Evolutionary conservation across 352 stramenopile genomes (phyloP).

Genomic region (Pythium phragmitis): DNA sequence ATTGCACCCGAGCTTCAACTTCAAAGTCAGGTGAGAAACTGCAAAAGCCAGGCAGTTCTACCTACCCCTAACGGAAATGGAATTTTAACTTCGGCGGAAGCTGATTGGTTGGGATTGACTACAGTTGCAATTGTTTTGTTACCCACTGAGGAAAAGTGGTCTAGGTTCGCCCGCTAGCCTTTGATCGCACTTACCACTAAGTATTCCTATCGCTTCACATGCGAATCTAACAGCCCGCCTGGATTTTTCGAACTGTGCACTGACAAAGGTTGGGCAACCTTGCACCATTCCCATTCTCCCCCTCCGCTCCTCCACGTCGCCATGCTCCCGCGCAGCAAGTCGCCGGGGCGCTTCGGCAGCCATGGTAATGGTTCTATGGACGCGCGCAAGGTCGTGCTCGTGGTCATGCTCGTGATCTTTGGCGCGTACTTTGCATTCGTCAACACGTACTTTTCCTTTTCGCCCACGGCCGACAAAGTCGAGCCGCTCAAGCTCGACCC

Average conservation of each 20-base stretch:
- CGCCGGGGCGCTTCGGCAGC: slow-evolving; percentile 6
- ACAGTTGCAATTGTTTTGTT: neutral
- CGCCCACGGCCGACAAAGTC: slow-evolving; percentile 4
- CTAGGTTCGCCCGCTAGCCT: slow-evolving; percentile 6
- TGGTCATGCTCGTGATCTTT: slow-evolving; percentile 55
- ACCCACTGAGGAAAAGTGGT: neutral
- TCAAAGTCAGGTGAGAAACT: slow-evolving; percentile 11
- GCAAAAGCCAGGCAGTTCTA: slow-evolving; percentile 1
- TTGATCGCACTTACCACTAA: neutral
- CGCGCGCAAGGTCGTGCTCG: slow-evolving; percentile 53
- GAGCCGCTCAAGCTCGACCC: slow-evolving; percentile 6
- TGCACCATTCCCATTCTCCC: neutral
- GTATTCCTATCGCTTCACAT: neutral
- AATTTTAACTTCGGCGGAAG: slow-evolving; percentile 15
- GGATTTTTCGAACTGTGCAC: slow-evolving; percentile 3
- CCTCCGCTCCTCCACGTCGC: neutral
- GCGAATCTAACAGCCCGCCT: neutral
- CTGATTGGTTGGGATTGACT: slow-evolving; percentile 15
- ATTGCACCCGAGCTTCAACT: slow-evolving; percentile 14
- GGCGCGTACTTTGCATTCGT: slow-evolving; percentile 64
- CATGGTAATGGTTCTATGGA: slow-evolving; percentile 29
- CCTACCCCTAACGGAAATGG: slow-evolving; percentile 2
- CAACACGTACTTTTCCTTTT: slow-evolving; percentile 63
- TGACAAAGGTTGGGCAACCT: no score
- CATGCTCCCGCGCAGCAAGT: slow-evolving; percentile 41